These are phyloP conservation scores for Podaxis carcinomalis DNA, from an alignment of 768 basidiomycete species.

Conservation along the genomic window DNA sequence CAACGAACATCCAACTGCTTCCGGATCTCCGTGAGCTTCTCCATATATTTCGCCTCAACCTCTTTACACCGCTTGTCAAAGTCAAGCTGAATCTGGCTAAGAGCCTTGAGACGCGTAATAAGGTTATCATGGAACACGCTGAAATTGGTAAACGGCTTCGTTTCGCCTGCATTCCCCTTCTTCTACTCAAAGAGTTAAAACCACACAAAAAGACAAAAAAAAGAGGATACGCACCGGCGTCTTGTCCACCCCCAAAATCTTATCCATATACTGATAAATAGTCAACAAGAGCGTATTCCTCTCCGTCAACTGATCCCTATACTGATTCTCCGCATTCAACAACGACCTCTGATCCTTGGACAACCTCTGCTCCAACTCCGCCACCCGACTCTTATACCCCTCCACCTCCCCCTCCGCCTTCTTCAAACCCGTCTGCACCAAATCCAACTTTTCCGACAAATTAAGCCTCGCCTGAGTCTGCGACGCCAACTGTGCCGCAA, in stretches of 20 bases:
- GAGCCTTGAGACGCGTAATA: slow-evolving; percentile 77
- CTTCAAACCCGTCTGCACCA: slow-evolving; percentile 54
- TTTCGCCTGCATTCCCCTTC: slow-evolving; percentile 71
- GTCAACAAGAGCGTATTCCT: slow-evolving; percentile 87
- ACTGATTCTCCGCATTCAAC: slow-evolving; percentile 70
- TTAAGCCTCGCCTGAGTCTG: slow-evolving; percentile 88
- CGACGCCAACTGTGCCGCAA: slow-evolving; percentile 72
- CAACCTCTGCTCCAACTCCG: slow-evolving; percentile 75
- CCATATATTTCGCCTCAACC: slow-evolving; percentile 64
- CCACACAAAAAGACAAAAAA: not conserved
- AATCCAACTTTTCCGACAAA: slow-evolving; percentile 86
- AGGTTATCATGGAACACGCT: slow-evolving; percentile 93
- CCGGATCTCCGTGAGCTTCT: slow-evolving; percentile 73
- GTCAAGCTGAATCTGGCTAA: slow-evolving; percentile 79
- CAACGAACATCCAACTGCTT: slow-evolving; percentile 86
- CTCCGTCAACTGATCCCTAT: slow-evolving; percentile 90
- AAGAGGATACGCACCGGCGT: slow-evolving; percentile 56
- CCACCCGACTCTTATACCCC: slow-evolving; percentile 53
- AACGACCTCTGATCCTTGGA: slow-evolving; percentile 78
- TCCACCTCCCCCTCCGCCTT: slow-evolving; percentile 66
- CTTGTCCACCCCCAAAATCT: slow-evolving; percentile 87
- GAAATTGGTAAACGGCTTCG: slow-evolving; percentile 93
- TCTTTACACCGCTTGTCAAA: slow-evolving; percentile 87
- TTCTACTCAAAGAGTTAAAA: slow-evolving; percentile 41
- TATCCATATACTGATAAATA: slow-evolving; percentile 94